Percentiles rank a stretch among this genome's conserved stretches.
These are phyloP conservation scores for Neurospora africana DNA, from an alignment of 495 filamentous ascomycete species.

Conservation along the genomic window DNA sequence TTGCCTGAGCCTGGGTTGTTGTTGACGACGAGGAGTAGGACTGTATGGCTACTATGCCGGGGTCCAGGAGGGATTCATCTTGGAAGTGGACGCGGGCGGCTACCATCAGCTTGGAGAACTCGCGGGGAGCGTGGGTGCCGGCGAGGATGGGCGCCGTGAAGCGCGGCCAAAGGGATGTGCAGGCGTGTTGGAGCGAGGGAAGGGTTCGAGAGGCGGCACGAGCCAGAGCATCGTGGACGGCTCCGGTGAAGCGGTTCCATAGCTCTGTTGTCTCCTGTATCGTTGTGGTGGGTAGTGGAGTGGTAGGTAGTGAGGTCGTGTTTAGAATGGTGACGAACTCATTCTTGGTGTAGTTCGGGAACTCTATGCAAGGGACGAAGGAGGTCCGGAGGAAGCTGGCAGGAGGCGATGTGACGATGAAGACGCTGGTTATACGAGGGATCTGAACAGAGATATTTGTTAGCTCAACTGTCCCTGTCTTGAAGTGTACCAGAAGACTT, in stretches of 20 bases:
- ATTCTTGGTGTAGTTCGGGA: constrained; percentile 72
- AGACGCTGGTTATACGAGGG: constrained; percentile 63
- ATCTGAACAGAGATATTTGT: constrained; percentile 45
- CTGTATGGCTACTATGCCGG: constrained; percentile 48
- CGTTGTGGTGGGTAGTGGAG: constrained; percentile 27
- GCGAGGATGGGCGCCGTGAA: constrained; percentile 58
- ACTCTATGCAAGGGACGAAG: constrained; percentile 69
- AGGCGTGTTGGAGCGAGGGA: constrained; percentile 46
- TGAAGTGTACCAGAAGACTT: not conserved
- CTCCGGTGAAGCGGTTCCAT: constrained; percentile 67
- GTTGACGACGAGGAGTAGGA: not conserved
- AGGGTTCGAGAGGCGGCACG: constrained; percentile 57
- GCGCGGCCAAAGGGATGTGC: constrained; percentile 52
- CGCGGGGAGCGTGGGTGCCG: constrained; percentile 56
- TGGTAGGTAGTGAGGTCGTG: constrained; percentile 23
- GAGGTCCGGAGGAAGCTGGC: constrained; percentile 61
- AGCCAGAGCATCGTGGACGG: constrained; percentile 62
- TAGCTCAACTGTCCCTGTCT: not conserved
- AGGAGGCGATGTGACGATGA: constrained; percentile 65
- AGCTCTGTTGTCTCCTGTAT: constrained; percentile 46
- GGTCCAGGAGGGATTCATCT: constrained; percentile 60
- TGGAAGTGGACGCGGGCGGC: constrained; percentile 65
- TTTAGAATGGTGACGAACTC: constrained; percentile 67
- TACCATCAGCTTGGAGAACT: constrained; percentile 74
- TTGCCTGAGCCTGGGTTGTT: not conserved